phyloP scores from a whole-genome alignment of 164 flowering plant species.

The Vitis rotundifolia region DNA sequence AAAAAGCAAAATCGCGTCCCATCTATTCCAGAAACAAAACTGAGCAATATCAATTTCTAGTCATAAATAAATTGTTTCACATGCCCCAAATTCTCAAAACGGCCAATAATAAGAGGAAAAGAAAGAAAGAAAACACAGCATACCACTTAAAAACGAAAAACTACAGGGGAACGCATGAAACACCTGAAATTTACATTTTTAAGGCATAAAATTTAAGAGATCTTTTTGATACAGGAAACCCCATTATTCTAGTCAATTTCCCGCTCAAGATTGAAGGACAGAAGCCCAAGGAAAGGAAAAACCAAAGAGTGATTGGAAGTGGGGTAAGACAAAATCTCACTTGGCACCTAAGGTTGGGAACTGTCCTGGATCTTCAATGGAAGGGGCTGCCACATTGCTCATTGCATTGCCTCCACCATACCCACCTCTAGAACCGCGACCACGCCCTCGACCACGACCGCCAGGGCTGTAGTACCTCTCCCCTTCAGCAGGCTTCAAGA shows the following conservation, averaged over 20 bases:
- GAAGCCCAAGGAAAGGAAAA: conserved; percentile 10
- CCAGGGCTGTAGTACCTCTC: conserved; percentile 56
- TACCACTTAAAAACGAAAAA: conserved; percentile 2
- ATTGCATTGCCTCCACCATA: conserved; percentile 23
- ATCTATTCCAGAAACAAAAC: conserved; percentile 2
- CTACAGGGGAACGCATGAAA: conserved; percentile 10
- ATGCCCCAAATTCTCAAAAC: conserved; percentile 8
- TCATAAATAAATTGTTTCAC: conserved; percentile 10
- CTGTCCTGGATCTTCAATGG: conserved; percentile 54
- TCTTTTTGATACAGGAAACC: conserved; percentile 30
- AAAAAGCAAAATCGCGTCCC: no score
- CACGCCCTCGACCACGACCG: conserved; percentile 81
- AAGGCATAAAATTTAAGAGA: conserved; percentile 23
- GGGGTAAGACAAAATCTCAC: conserved; percentile 28
- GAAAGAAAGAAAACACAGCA: background rate
- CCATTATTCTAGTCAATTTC: conserved; percentile 32
- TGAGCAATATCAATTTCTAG: conserved; percentile 9
- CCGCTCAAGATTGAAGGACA: conserved; percentile 14
- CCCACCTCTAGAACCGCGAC: conserved; percentile 81
- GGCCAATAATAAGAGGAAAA: background rate
- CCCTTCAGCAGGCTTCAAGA: conserved; percentile 90
- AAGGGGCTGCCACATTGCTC: conserved; percentile 37
- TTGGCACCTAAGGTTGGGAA: conserved; percentile 74
- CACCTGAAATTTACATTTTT: conserved; percentile 41
- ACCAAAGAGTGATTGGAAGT: background rate